phyloP scores from a whole-genome alignment of 345 rosid genomes.

The Brassica nigra region DNA sequence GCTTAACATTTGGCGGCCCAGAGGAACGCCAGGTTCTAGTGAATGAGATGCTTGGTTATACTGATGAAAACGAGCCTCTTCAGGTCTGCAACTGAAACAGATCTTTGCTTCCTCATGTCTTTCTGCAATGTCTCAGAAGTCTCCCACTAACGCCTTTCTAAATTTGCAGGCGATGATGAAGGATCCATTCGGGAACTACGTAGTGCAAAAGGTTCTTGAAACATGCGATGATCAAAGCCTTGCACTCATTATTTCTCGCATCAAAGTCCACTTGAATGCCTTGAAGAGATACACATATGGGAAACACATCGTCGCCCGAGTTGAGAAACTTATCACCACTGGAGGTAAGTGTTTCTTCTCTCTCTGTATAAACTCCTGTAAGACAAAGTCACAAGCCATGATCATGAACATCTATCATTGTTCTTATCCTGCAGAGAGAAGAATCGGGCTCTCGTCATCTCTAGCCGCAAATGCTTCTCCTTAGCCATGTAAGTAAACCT shows the following conservation, averaged over 20 bases:
- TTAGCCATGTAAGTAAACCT: slow-evolving; percentile 34
- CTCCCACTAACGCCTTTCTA: not conserved
- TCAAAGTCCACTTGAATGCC: slow-evolving; percentile 80
- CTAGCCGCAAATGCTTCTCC: slow-evolving; percentile 19
- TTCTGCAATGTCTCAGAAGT: not conserved
- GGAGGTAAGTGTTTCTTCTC: slow-evolving; percentile 59
- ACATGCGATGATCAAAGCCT: slow-evolving; percentile 87
- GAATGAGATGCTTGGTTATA: slow-evolving; percentile 87
- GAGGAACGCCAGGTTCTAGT: slow-evolving; percentile 83
- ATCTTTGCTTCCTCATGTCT: not conserved
- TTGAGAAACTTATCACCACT: slow-evolving; percentile 87
- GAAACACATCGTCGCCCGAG: slow-evolving; percentile 95
- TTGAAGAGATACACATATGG: slow-evolving; percentile 94
- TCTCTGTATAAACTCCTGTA: not conserved
- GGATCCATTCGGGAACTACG: slow-evolving; percentile 97
- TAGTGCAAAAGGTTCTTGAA: slow-evolving; percentile 45
- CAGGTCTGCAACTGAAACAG: slow-evolving; percentile 57
- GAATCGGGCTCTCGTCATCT: slow-evolving; percentile 69
- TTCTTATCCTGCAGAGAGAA: slow-evolving; percentile 64
- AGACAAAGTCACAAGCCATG: not conserved
- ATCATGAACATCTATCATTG: slow-evolving; percentile 1
- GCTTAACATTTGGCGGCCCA: slow-evolving; percentile 83
- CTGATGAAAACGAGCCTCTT: slow-evolving; percentile 95
- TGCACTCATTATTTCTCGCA: slow-evolving; percentile 81
- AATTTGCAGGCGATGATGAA: slow-evolving; percentile 92